A percentile compares a stretch with the other conserved stretches of the same genome.
These are phyloP conservation scores for Leucocoprinus leucothites DNA, from an alignment of 768 basidiomycete genomes.

Conservation along the genomic window DNA sequence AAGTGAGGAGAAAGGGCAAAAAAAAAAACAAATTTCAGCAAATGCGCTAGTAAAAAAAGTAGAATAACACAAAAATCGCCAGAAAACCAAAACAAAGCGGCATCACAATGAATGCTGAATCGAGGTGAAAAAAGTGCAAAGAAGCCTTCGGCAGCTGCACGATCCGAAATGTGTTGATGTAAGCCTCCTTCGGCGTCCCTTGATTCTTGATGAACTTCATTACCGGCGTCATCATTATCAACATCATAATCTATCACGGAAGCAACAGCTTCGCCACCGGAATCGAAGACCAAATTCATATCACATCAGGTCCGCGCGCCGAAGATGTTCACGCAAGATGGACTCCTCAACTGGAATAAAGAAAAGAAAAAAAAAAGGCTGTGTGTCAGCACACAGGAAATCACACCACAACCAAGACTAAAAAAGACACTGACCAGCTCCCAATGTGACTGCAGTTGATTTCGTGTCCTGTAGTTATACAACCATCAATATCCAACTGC, in stretches of 20 bases:
- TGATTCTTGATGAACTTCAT: not conserved
- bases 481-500: not conserved
- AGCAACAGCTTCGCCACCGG: not conserved
- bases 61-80: too few relatives aligned
- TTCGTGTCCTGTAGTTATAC: conserved; percentile 56
- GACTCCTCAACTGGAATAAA: conserved; percentile 58
- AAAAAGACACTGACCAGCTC: conserved; percentile 46
- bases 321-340: conserved; percentile 68
- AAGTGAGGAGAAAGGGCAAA: too few relatives aligned
- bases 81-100: too few relatives aligned
- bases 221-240: not conserved
- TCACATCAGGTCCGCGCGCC: conserved; percentile 66
- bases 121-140: too few relatives aligned
- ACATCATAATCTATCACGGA: not conserved
- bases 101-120: too few relatives aligned
- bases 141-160: too few relatives aligned
- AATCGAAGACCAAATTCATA: not conserved
- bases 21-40: too few relatives aligned
- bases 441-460: conserved; percentile 69
- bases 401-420: not conserved
- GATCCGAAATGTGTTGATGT: not conserved
- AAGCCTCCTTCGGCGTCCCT: not conserved
- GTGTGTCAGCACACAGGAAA: conserved; percentile 1
- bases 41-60: too few relatives aligned
- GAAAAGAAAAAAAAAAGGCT: conserved; percentile 7